Evolutionary conservation across 768 basidiomycete genomes (phyloP).

Genomic region (Cyathus striatus): DNA sequence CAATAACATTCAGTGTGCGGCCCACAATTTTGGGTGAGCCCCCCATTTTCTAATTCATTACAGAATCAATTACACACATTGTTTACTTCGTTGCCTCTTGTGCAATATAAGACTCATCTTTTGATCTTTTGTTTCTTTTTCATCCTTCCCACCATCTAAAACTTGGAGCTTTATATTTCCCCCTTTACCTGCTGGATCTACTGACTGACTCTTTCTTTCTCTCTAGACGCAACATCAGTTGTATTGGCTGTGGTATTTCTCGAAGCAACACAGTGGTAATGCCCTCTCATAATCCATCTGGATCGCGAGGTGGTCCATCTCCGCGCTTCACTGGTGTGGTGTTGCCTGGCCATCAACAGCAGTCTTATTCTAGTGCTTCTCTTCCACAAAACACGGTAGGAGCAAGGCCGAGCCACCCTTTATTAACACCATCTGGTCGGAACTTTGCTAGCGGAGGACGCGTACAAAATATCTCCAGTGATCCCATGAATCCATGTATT

Average conservation of each 20-base stretch:
- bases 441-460: slow-evolving; percentile 72
- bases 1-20: slow-evolving; percentile 61
- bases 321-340: slow-evolving; percentile 13
- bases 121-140: slow-evolving; percentile 5
- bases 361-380: slow-evolving; percentile 11
- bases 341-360: too few relatives aligned
- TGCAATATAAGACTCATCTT: slow-evolving; percentile 6
- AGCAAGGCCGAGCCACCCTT: slow-evolving; percentile 52
- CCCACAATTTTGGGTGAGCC: slow-evolving; percentile 83
- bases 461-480: slow-evolving; percentile 73
- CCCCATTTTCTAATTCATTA: not conserved
- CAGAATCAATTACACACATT: slow-evolving; percentile 7
- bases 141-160: slow-evolving; percentile 1
- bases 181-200: slow-evolving; percentile 8
- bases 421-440: slow-evolving; percentile 81
- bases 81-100: slow-evolving; percentile 7
- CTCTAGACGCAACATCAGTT: slow-evolving; percentile 69
- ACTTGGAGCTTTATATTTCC: slow-evolving; percentile 7
- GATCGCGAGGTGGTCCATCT: slow-evolving; percentile 10
- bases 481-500: slow-evolving; percentile 69
- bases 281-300: not conserved
- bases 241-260: slow-evolving; percentile 73
- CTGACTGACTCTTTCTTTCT: slow-evolving; percentile 44
- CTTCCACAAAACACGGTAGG: slow-evolving; percentile 10
- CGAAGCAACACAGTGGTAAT: slow-evolving; percentile 28